Evolutionary conservation across 352 stramenopile genomes (phyloP), one percentile per base, ranked within the genome.

Genomic region (Pythium rishiriense): DNA sequence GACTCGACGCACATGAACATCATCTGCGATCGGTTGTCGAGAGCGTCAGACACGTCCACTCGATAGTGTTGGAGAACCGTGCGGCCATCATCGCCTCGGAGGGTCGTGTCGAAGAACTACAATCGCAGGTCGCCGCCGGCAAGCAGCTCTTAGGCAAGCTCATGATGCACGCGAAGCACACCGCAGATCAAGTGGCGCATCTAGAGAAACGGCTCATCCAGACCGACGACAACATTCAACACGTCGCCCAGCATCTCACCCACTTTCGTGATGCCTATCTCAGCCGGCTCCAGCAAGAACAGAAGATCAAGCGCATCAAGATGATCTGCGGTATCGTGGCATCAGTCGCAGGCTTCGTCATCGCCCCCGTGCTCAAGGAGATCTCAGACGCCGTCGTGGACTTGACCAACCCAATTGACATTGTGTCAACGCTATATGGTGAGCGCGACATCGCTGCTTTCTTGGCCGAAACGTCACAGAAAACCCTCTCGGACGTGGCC

Each of bases 361-460:
- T 69, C 29, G 60, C 55, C 8, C 66, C 66, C 1, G 49, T 69
- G 37, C 49, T 73, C 22, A 69, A 63, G n/a, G 35, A 73, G 29
- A 25, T 63, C 3, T 56, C 58, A 19, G 56, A 70, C 56, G 53
- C 50, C n/a, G 52, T 66, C n/a, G 57, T 66, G 19, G 54, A 72
- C 33, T 60, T 72, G 1, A 21, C 55, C 22, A 65, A 69, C 42
- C 61, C 66, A 3, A 42, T 72, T 17, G 59, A 69, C 11, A 48
- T 72, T 8, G 62, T 63, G 19, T 9, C 39, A 4, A 48, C 50
- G 10, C 26, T 58, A 10, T 69, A 61, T 51, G 31, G 21, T 0
- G 66, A 62, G 24, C 25, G 15, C 5, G 59, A 69, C 37, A 37
- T 72, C 10, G 53, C 48, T 7, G 26, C 11, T 8, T 62, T 62